Conservation (phyloP, 1,139 yeast species). For the Kodamaea fungicola region DNA sequence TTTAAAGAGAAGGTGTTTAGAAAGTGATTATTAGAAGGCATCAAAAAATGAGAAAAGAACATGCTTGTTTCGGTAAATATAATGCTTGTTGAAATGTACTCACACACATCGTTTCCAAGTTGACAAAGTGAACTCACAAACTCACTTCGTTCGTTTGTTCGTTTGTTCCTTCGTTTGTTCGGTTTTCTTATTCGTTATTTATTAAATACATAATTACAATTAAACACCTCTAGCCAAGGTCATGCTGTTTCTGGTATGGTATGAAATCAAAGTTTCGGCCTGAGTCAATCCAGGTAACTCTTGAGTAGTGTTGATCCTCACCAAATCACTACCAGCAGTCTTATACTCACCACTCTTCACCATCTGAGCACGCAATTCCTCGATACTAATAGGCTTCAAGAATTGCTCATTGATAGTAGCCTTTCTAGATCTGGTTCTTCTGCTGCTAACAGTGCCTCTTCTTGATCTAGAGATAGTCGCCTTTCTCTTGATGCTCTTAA, state of each 20-base stretch:
- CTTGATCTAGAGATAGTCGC: constrained; percentile 9
- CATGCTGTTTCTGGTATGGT: constrained; percentile 32
- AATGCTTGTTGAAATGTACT: too few species aligned
- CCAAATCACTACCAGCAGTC: constrained; percentile 28
- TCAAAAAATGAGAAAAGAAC: too few species aligned
- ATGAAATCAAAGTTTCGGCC: constrained; percentile 46
- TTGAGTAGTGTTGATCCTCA: constrained; percentile 44
- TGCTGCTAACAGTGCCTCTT: constrained; percentile 19
- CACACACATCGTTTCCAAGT: too few species aligned
- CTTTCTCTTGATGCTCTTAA: constrained; percentile 33
- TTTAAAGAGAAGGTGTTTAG: too few species aligned
- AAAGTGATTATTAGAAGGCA: too few species aligned
- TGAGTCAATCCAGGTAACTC: constrained; percentile 50
- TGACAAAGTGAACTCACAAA: too few species aligned
- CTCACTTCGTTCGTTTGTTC: too few species aligned
- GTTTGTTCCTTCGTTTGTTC: too few species aligned
- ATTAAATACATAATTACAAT: neutral
- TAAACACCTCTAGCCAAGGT: neutral
- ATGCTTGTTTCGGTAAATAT: too few species aligned
- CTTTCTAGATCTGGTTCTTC: constrained; percentile 23
- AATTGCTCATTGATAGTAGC: constrained; percentile 32
- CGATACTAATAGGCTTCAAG: constrained; percentile 33
- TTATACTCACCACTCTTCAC: constrained; percentile 36
- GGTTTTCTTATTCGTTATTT: too few species aligned
- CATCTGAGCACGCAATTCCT: constrained; percentile 42